Base-by-base conservation (phyloP, 1,284 basidiomycete species). In the Meripilus lineatus region DNA sequence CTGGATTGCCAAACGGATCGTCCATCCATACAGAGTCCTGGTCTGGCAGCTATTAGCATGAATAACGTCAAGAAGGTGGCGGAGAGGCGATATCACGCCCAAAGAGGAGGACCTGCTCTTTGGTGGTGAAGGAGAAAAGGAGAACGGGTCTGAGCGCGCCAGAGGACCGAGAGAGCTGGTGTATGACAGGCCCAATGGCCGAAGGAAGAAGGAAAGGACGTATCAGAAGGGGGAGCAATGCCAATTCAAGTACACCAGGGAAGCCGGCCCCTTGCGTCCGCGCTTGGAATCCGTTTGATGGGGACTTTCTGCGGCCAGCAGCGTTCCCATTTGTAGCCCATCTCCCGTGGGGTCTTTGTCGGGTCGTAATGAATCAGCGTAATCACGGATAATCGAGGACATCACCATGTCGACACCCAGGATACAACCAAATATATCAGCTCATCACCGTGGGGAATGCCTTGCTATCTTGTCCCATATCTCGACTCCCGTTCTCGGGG, bases 1-100 rank as follows among this genome's bases (percentile, higher is more conserved):
- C 32, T 39, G 25, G 38, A 32, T 41, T n/a, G 26, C 38, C 25
- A 25, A 52, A 49, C 37, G 54, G 40, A 52, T 64, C 62, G 50
- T 70, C 71, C 74, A 79, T 81, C 63, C 64, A 75, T 68, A 39
- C 36, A 33, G 5, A 39, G 43, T 32, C 38, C 28, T 21, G 11
- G 6, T 5, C 4, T 21, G 57, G 49, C 51, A 45, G 18, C 21
- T 28, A 36, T 32, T 44, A 46, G 44, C 35, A 33, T 38, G 32
- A 43, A 43, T 28, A 15, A 4, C 21, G 25, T 41, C 26, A 20
- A 20, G 38, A 18, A 34, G 37, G 34, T 21, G 13, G 41, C 32
- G 20, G 25, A 37, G 20, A 13, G 40, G 46, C 32, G 21, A 37
- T 28, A 23, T 17, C 24, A 10, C 22, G 33, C 26, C 10, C 20